Base-by-base conservation (phyloP, 495 filamentous ascomycete genomes). In the Neurospora sp. region DNA sequence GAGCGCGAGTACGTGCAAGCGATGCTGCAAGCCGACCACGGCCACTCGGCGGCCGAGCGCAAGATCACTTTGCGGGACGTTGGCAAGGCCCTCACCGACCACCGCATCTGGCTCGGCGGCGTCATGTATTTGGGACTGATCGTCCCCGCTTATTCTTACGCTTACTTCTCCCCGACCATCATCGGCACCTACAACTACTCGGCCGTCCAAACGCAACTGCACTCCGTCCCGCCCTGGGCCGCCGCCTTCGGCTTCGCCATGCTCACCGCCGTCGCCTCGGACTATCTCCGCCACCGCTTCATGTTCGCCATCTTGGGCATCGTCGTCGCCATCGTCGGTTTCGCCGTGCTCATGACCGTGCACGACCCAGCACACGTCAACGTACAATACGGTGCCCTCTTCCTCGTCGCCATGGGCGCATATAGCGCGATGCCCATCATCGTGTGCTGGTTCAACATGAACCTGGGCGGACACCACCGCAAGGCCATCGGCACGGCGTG, bases 361-460 rank as follows among this genome's bases (percentile, higher is more conserved):
- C 83, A 87, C 60, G 78, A 85, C 35, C 85, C 91, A 73, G 79
- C 80, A 2, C 74, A 86, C 20, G 81, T 92, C 42, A 40, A 37
- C 27, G 16, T 2, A 4, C 84, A 93, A 80, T 97, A 96, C 76
- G 89, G 83, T 0, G 93, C 90, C 2, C 84, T 97, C 18, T 94
- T 93, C 81, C 80, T 97, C 41, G 85, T 93, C 73, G 90, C 90
- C 5, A 85, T 86, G 79, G 87, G 87, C 35, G 83, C 83, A 0
- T 93, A 92, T 77, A 86, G 87, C 71, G 91, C 93, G 10, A 92
- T 95, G 89, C 94, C 93, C 0, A 88, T 97, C 12, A 87, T 93
- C 44, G 89, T 96, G 1, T 98, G 94, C 80, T 99, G 95, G 94
- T 97, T 94, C 82, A 92, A 91, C 75, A 97, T 97, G 89, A 97